Base-by-base conservation (phyloP, 352 stramenopile species). In the Phytophthora citricola region DNA sequence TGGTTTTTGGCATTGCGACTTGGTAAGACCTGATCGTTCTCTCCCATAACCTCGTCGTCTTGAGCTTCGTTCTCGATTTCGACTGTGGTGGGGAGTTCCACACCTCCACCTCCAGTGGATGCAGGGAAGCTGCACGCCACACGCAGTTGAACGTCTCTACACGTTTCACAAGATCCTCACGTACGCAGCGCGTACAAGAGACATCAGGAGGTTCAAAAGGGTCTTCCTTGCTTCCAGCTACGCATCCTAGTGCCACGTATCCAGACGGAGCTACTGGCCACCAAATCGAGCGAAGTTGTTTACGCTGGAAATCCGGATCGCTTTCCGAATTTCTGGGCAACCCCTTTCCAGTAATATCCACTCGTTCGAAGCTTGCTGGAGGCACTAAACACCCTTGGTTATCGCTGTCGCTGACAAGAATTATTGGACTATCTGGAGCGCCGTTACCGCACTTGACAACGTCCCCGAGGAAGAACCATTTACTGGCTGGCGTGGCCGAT, bases 271-370 rank as follows among this genome's bases (percentile, higher is more conserved):
- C 83, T 31, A 95, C 76, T 6, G 89, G 89, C 83, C 85, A 94
- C 89, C 89, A 96, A 31, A 96, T 54, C 0, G 84, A 94, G 1
- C 89, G 85, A 14, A 92, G 53, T 32, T 96, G 87, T 62, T 96
- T 96, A n/a, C 79, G 82, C 27, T 93, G 80, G 32, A 95, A 91
- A 27, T 94, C 85, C 0, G 68, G 58, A 40, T 94, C 79, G 20
- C 72, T 85, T 26, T 91, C 83, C 0, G 83, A 91, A 58, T 94
- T 96, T 49, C 72, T 79, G 12, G 87, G 89, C 7, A 96, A 67
- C 0, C 89, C 89, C 60, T 92, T 95, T 7, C 87, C 89, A 31
- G 83, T 92, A 20, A 95, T 80, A 50, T 96, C 89, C 0, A 95
- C 81, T 2, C 85, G 85, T 44, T 96, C 85, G 66, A 92, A 96